These are phyloP conservation scores for Tagetes patula DNA, from an alignment of 129 eudicot genomes.

Conservation along the genomic window DNA sequence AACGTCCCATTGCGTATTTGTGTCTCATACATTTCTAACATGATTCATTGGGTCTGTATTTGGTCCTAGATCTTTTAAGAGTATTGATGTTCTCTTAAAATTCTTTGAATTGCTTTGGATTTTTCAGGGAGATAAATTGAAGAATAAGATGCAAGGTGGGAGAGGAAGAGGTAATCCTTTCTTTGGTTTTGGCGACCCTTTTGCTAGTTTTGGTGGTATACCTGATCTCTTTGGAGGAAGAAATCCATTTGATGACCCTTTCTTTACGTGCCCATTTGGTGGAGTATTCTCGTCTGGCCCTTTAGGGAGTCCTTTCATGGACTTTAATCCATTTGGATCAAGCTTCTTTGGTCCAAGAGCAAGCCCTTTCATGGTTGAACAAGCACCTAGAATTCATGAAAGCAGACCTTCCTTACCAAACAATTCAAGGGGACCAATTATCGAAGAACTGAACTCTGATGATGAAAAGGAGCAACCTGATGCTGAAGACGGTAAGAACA, in stretches of 20 bases:
- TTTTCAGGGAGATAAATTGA: conserved; percentile 28
- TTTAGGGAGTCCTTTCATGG: conserved; percentile 50
- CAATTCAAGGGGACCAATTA: conserved; percentile 69
- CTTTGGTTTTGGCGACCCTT: conserved; percentile 62
- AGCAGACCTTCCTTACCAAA: conserved; percentile 41
- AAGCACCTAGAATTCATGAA: conserved; percentile 44
- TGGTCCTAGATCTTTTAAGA: not conserved
- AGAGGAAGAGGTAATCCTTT: conserved; percentile 58
- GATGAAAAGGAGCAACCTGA: conserved; percentile 59
- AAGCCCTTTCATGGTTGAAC: conserved; percentile 31
- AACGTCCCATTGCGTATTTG: not conserved
- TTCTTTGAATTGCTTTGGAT: not conserved
- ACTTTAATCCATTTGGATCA: conserved; percentile 34
- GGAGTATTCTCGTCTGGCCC: conserved; percentile 58
- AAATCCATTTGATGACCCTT: conserved; percentile 89
- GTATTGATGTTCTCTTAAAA: not conserved
- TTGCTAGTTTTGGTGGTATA: conserved; percentile 55
- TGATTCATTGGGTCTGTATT: conserved; percentile 9
- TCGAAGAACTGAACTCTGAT: conserved; percentile 83
- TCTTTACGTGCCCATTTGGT: conserved; percentile 76
- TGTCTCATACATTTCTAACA: not conserved
- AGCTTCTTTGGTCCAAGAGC: conserved; percentile 36
- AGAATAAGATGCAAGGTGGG: conserved; percentile 61
- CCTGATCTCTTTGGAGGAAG: conserved; percentile 69
- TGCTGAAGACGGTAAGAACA: conserved; percentile 34